A percentile compares a stretch with the other conserved stretches of the same genome.
Conservation (phyloP, 805 yeast species). For the Hermanozyma aechmeae region DNA sequence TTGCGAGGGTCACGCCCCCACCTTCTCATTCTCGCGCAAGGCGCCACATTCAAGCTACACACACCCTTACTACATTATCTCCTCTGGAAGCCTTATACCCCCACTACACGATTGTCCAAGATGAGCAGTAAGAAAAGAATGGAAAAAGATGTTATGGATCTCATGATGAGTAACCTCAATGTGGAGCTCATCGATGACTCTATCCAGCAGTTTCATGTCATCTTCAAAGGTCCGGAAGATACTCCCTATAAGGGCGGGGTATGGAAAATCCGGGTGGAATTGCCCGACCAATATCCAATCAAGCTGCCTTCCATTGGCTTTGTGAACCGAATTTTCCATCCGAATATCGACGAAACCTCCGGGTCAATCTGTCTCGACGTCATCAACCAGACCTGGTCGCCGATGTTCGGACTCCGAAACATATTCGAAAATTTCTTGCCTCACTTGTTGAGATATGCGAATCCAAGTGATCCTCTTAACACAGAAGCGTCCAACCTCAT, state of each 20-base stretch:
- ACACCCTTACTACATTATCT: too few relatives aligned
- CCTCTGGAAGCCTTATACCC: too few relatives aligned
- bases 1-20: too few relatives aligned
- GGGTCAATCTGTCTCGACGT: constrained; percentile 96
- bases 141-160: constrained; percentile 93
- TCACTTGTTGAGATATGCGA: constrained; percentile 83
- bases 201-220: constrained; percentile 76
- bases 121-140: constrained; percentile 52
- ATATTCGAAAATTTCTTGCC: constrained; percentile 91
- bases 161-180: constrained; percentile 91
- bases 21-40: too few relatives aligned
- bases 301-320: constrained; percentile 95
- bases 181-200: constrained; percentile 72
- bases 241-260: constrained; percentile 84
- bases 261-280: constrained; percentile 87
- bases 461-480: constrained; percentile 89
- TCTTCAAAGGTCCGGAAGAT: constrained; percentile 72
- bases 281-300: constrained; percentile 93
- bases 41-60: too few relatives aligned
- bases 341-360: constrained; percentile 82
- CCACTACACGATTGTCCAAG: too few relatives aligned
- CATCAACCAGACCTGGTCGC: constrained; percentile 96
- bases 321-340: constrained; percentile 85
- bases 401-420: constrained; percentile 87
- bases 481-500: constrained; percentile 80